These are phyloP conservation scores for Rhodotorula sp. DNA, from an alignment of 1,284 basidiomycete genomes.

Conservation along the genomic window DNA sequence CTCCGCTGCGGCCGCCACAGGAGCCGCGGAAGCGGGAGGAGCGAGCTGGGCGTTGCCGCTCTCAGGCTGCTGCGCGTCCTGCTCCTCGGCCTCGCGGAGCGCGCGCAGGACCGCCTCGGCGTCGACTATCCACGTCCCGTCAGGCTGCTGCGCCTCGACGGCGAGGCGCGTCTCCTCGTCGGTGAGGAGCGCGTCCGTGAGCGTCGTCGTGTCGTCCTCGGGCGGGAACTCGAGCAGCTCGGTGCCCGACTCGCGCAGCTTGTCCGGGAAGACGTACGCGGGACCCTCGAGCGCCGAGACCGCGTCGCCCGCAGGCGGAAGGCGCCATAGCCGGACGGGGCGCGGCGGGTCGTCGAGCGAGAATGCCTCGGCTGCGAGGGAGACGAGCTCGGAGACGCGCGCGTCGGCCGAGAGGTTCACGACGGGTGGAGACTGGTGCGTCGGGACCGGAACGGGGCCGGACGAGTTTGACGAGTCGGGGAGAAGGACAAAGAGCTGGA, in stretches of 20 bases:
- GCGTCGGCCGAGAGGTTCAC: slow-evolving; percentile 43
- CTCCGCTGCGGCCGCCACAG: background rate
- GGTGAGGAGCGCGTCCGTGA: slow-evolving; percentile 45
- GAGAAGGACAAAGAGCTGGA: slow-evolving; percentile 61
- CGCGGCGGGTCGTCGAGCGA: slow-evolving; percentile 28
- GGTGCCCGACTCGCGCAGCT: slow-evolving; percentile 42
- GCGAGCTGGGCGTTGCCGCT: background rate
- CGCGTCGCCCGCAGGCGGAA: slow-evolving; percentile 16
- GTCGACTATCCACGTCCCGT: slow-evolving; percentile 46
- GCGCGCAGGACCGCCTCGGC: slow-evolving; percentile 26
- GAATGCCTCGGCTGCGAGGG: slow-evolving; percentile 14
- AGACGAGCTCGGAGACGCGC: slow-evolving; percentile 44
- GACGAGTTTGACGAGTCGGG: slow-evolving; percentile 39
- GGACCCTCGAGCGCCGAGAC: slow-evolving; percentile 30
- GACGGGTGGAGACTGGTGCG: slow-evolving; percentile 24
- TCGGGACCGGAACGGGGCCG: slow-evolving; percentile 16
- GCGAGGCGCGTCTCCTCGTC: slow-evolving; percentile 43
- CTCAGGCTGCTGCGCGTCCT: slow-evolving; percentile 2
- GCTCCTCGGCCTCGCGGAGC: slow-evolving; percentile 35
- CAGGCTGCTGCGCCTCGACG: slow-evolving; percentile 45
- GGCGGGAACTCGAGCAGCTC: slow-evolving; percentile 42
- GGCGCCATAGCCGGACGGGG: slow-evolving; percentile 29
- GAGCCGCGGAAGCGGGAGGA: background rate
- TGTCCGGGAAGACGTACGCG: slow-evolving; percentile 38
- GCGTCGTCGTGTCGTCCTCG: slow-evolving; percentile 39